These are phyloP conservation scores for Crithidia brevicula DNA, from an alignment of 208 protist species.

Conservation along the genomic window DNA sequence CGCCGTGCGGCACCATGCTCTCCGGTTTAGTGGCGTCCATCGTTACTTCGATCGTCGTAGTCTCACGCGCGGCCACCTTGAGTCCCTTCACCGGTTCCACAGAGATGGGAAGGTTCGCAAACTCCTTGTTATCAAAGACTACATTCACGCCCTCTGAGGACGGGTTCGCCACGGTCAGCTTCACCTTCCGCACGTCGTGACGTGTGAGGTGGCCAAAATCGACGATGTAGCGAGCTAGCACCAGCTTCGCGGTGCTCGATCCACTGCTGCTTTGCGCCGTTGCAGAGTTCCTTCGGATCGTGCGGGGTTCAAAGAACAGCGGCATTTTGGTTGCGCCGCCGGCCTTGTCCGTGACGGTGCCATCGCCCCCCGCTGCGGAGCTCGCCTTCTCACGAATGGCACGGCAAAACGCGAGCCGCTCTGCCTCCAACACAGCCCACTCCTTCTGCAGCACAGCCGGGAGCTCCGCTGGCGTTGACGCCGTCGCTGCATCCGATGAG, in stretches of 20 bases:
- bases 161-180: conserved; percentile 89
- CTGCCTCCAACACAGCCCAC: conserved; percentile 62
- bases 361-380: neutral
- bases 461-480: conserved; percentile 17
- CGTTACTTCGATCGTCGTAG: conserved; percentile 56
- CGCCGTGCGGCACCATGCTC: conserved; percentile 45
- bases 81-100: conserved; percentile 85
- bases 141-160: conserved; percentile 66
- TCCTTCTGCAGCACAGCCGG: conserved; percentile 23
- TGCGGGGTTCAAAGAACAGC: conserved; percentile 28
- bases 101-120: conserved; percentile 54
- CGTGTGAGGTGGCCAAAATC: conserved; percentile 96
- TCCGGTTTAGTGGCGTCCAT: conserved; percentile 46
- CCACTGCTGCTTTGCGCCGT: conserved; percentile 24
- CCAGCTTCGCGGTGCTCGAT: conserved; percentile 40
- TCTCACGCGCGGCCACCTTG: conserved; percentile 56
- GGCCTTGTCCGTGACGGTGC: neutral
- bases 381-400: conserved; percentile 16
- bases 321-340: neutral
- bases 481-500: neutral
- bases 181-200: conserved; percentile 74
- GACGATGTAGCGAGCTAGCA: conserved; percentile 89
- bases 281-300: conserved; percentile 57
- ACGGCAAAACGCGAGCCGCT: conserved; percentile 75
- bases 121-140: conserved; percentile 78